Base-by-base conservation (phyloP, 495 filamentous ascomycete species). In the Filosporella fistucella region DNA sequence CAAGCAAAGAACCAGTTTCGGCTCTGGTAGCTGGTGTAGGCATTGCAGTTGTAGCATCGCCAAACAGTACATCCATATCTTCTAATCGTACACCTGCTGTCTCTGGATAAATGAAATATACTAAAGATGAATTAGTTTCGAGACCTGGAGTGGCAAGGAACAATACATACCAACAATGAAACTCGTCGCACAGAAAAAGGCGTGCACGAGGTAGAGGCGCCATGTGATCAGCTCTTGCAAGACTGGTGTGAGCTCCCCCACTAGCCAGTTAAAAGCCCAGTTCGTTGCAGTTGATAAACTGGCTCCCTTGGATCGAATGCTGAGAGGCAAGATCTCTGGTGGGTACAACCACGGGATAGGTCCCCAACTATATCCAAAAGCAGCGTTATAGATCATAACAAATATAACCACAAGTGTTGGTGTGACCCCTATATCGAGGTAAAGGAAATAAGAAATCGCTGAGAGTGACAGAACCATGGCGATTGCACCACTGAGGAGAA, bases 361-460 rank as follows among this genome's bases (percentile, higher is more conserved):
- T 24, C 93, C 93, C 94, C 94, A 98, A n/a, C 91, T 96, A 48
- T 90, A 93, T 23, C 93, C 93, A 60, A 98, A 98, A 14, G 94
- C 86, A 12, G 93, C 93, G 61, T 98, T 98, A 69, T 98, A 98
- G 38, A 96, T 85, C 83, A 98, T 95, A 51, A 98, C 93, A 61
- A 95, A 88, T 17, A 95, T 64, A 37, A 97, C 94, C 11, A 96
- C 94, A 56, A 95, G 68, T 4, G 72, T 84, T 7, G 86, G 88
- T 10, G 94, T 96, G 30, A 74, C 73, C 3, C 61, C 54, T 35
- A 95, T 76, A 48, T 96, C 82, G 47, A 97, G 82, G 66, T 83
- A 91, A 57, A 96, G 88, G 66, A 95, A 96, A 68, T 96, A 97
- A 2, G 93, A 95, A 39, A 98, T 95, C 25, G 83, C 60, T 12